Evolutionary conservation across 2,329 filamentous ascomycete genomes (phyloP).

Genomic region (Cercospora sp.): DNA sequence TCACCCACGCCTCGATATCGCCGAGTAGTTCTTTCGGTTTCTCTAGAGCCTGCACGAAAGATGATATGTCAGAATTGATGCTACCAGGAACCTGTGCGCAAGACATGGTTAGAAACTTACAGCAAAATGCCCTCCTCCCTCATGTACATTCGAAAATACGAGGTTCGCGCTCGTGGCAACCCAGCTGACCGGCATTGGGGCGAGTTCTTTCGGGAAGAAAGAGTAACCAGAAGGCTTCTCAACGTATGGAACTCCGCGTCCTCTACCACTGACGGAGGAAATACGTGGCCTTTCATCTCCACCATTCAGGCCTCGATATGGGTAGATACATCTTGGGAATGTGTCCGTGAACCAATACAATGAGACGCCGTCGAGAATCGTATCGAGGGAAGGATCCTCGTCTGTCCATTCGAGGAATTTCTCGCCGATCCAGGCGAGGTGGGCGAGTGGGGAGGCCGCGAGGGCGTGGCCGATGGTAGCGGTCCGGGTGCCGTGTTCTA

Average conservation of each 20-base stretch:
- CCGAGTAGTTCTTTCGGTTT: constrained; percentile 37
- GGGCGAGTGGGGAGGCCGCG: constrained; percentile 55
- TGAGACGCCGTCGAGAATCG: constrained; percentile 51
- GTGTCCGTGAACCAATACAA: constrained; percentile 59
- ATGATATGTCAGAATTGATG: not conserved
- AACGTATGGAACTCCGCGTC: constrained; percentile 32
- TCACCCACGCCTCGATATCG: constrained; percentile 40
- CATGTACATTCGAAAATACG: constrained; percentile 43
- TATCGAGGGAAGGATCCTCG: constrained; percentile 42
- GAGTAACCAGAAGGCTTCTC: constrained; percentile 49
- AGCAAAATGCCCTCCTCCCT: constrained; percentile 44
- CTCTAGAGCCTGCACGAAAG: constrained; percentile 38
- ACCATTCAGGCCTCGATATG: constrained; percentile 44
- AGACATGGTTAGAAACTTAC: not conserved
- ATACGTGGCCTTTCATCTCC: constrained; percentile 27
- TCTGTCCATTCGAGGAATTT: constrained; percentile 59
- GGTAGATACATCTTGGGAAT: constrained; percentile 51
- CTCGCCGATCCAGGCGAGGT: constrained; percentile 61
- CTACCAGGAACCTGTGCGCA: not conserved
- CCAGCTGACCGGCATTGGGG: constrained; percentile 42
- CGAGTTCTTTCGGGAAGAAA: constrained; percentile 48
- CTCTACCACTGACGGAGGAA: constrained; percentile 16
- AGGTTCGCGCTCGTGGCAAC: constrained; percentile 42
- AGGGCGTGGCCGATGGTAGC: constrained; percentile 59
- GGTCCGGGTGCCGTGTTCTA: constrained; percentile 57